Evolutionary conservation across 768 basidiomycete species (phyloP).

Genomic region (Rhizopogon vinicolor): DNA sequence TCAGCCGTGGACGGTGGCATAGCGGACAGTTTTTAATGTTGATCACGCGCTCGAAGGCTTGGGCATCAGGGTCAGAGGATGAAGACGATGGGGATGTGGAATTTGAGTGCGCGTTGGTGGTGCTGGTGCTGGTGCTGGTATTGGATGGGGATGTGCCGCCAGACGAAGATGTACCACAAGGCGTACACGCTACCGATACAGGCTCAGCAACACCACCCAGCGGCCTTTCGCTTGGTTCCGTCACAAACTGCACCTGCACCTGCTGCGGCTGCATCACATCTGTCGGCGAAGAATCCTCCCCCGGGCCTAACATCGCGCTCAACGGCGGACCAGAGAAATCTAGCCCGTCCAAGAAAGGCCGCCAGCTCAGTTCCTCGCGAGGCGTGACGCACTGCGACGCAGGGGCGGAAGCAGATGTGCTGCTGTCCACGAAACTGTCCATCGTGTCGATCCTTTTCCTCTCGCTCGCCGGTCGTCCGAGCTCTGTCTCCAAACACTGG

Average conservation of each 20-base stretch:
- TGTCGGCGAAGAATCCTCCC: constrained; percentile 25
- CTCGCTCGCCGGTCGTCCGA: constrained; percentile 68
- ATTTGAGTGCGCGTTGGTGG: not conserved
- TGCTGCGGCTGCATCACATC: constrained; percentile 11
- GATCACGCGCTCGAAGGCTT: constrained; percentile 77
- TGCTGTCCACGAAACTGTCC: constrained; percentile 37
- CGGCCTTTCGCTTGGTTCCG: constrained; percentile 45
- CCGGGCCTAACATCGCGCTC: constrained; percentile 13
- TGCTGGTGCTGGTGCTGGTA: too few species aligned
- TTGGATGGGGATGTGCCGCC: constrained; percentile 3
- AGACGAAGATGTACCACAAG: not conserved
- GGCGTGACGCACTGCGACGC: constrained; percentile 33
- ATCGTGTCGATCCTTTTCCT: constrained; percentile 59
- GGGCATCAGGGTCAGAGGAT: constrained; percentile 43
- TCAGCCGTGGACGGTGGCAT: constrained; percentile 85
- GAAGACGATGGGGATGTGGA: constrained; percentile 25
- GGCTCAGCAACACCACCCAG: constrained; percentile 30
- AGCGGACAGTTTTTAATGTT: constrained; percentile 94
- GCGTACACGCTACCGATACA: constrained; percentile 4
- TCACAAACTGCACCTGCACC: constrained; percentile 26
- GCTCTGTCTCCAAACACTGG: constrained; percentile 81
- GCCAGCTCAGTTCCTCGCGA: constrained; percentile 33
- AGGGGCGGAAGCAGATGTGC: constrained; percentile 33
- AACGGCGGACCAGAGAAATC: constrained; percentile 58
- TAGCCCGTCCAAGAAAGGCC: constrained; percentile 44